These are phyloP conservation scores for Helicocarpus griseus DNA, from an alignment of 2,329 filamentous ascomycete species.

Conservation along the genomic window DNA sequence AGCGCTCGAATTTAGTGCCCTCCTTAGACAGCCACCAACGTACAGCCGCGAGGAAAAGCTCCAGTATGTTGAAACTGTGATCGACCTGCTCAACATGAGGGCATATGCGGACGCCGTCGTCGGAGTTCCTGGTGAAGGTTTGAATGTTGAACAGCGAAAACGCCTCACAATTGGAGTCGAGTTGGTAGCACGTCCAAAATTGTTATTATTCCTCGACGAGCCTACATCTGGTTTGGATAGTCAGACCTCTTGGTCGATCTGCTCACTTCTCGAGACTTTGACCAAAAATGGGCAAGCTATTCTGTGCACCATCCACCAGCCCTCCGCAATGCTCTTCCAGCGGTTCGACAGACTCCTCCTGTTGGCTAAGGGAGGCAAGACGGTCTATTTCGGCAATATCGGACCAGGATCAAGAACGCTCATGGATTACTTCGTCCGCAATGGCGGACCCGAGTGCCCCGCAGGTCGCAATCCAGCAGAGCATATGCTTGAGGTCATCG, in stretches of 20 bases:
- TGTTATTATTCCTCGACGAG: slow-evolving; percentile 86
- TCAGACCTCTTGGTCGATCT: slow-evolving; percentile 87
- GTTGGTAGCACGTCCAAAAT: slow-evolving; percentile 77
- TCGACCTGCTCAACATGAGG: slow-evolving; percentile 82
- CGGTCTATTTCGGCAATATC: slow-evolving; percentile 64
- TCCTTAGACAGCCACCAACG: slow-evolving; percentile 71
- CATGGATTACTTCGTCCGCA: slow-evolving; percentile 55
- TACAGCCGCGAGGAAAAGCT: slow-evolving; percentile 66
- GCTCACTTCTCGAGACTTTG: slow-evolving; percentile 76
- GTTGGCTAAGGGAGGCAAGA: slow-evolving; percentile 54
- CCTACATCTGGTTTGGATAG: slow-evolving; percentile 88
- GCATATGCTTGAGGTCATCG: slow-evolving; percentile 55
- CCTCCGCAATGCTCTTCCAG: slow-evolving; percentile 87
- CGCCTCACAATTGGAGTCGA: slow-evolving; percentile 90
- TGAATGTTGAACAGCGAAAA: slow-evolving; percentile 55
- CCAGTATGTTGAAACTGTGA: slow-evolving; percentile 80
- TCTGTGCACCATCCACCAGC: slow-evolving; percentile 94
- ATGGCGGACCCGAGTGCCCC: slow-evolving; percentile 52
- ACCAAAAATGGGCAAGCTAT: slow-evolving; percentile 83
- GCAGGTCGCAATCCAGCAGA: slow-evolving; percentile 62
- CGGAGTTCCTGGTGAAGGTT: slow-evolving; percentile 71
- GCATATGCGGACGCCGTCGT: slow-evolving; percentile 87
- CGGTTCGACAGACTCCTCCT: slow-evolving; percentile 61
- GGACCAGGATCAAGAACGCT: too few species aligned
- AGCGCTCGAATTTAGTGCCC: slow-evolving; percentile 72